These are phyloP conservation scores for Naganishia sp. DNA, from an alignment of 1,284 basidiomycete genomes.

Conservation along the genomic window DNA sequence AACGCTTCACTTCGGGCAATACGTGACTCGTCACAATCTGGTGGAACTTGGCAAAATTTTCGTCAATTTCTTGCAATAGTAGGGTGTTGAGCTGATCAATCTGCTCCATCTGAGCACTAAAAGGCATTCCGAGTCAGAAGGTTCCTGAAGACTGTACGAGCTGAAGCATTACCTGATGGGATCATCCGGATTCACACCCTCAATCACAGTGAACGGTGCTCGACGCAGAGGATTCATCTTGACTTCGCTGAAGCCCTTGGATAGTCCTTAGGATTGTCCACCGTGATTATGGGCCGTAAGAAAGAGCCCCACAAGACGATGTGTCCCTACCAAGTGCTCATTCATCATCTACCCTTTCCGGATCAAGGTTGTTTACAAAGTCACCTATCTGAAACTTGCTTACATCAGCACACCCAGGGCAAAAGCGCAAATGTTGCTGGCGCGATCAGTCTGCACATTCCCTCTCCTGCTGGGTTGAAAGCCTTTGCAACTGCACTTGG, in stretches of 20 bases:
- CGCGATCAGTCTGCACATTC: slow-evolving; percentile 1
- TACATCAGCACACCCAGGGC: not conserved
- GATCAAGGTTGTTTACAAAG: slow-evolving; percentile 22
- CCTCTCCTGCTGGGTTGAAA: slow-evolving; percentile 5
- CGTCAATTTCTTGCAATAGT: slow-evolving; percentile 77
- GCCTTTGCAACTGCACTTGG: not conserved
- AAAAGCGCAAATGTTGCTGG: not conserved
- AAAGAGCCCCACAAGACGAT: not conserved
- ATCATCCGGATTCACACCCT: slow-evolving; percentile 65
- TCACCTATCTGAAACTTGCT: not conserved
- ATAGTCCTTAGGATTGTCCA: not conserved
- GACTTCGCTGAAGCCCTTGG: not conserved
- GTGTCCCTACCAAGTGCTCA: slow-evolving; percentile 9
- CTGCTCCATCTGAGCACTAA: slow-evolving; percentile 67
- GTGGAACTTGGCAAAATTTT: slow-evolving; percentile 87
- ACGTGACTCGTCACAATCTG: slow-evolving; percentile 78
- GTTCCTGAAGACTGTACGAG: not conserved
- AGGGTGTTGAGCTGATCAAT: slow-evolving; percentile 94
- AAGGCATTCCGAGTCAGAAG: not conserved
- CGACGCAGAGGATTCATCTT: slow-evolving; percentile 18
- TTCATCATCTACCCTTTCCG: slow-evolving; percentile 14
- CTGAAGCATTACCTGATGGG: slow-evolving; percentile 62
- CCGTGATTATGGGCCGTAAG: too few relatives aligned
- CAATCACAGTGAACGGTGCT: slow-evolving; percentile 20
- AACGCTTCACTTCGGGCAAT: slow-evolving; percentile 83